These are phyloP conservation scores for Galerina sulciceps DNA, from an alignment of 768 basidiomycete genomes.

Conservation along the genomic window DNA sequence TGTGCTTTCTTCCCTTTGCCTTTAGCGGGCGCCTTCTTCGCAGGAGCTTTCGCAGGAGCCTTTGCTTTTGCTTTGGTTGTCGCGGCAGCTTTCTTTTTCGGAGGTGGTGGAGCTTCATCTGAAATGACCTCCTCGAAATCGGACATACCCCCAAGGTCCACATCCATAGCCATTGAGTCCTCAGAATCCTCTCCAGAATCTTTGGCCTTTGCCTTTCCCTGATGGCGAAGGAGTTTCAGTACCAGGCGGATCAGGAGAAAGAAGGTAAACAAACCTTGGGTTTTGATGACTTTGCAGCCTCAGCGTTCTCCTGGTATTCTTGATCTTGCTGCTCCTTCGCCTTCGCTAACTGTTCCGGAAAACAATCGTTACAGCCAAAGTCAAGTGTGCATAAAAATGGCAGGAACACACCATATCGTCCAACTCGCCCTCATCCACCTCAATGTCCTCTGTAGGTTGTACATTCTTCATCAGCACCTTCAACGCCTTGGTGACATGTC, in stretches of 20 bases:
- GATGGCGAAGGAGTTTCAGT: neutral
- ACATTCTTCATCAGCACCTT: slow-evolving; percentile 71
- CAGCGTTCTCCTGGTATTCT: slow-evolving; percentile 55
- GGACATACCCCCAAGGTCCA: slow-evolving; percentile 53
- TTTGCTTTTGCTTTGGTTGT: slow-evolving; percentile 36
- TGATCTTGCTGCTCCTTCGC: slow-evolving; percentile 75
- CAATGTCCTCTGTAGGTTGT: slow-evolving; percentile 62
- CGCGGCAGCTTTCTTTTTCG: slow-evolving; percentile 45
- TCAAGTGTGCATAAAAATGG: neutral
- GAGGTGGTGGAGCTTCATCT: slow-evolving; percentile 47
- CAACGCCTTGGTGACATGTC: slow-evolving; percentile 68
- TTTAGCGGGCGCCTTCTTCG: slow-evolving; percentile 34
- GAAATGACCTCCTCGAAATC: slow-evolving; percentile 57
- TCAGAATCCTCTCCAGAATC: slow-evolving; percentile 54
- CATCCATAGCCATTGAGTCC: slow-evolving; percentile 82
- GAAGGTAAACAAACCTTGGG: slow-evolving; percentile 42
- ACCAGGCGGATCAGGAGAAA: neutral
- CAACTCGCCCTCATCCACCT: slow-evolving; percentile 64
- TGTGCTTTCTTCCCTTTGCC: slow-evolving; percentile 21
- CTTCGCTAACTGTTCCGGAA: slow-evolving; percentile 55
- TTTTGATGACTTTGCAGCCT: slow-evolving; percentile 40
- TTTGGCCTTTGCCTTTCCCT: slow-evolving; percentile 59
- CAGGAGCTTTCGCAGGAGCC: slow-evolving; percentile 40
- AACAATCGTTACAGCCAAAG: neutral
- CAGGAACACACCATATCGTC: slow-evolving; percentile 65